Conservation (phyloP, 371 early-diverging fungal species). For the Mucor racemosus region DNA sequence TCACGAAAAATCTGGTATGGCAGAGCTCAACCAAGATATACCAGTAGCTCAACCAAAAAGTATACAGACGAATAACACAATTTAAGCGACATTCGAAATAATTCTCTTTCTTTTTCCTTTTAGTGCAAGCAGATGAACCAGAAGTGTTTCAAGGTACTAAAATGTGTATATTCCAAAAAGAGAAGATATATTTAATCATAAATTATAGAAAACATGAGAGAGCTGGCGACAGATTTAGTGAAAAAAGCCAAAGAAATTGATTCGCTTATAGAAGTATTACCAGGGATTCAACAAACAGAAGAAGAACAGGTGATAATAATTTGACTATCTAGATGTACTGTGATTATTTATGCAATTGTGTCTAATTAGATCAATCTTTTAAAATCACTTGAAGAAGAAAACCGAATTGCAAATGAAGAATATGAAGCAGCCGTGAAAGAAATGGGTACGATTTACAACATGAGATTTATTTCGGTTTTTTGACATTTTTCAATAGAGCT, state of each 20-base stretch:
- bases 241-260: conserved; percentile 77
- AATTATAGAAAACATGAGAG: conserved; percentile 63
- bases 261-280: conserved; percentile 67
- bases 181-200: background rate
- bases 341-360: background rate
- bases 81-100: too few relatives aligned
- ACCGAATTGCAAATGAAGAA: conserved; percentile 51
- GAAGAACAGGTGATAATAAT: conserved; percentile 61
- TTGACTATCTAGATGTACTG: background rate
- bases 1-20: conserved; percentile 56
- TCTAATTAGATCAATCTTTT: conserved; percentile 24
- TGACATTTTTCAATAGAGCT: conserved; percentile 32
- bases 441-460: conserved; percentile 38
- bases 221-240: conserved; percentile 69
- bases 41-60: conserved; percentile 53
- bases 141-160: conserved; percentile 46
- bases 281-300: conserved; percentile 67
- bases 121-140: conserved; percentile 55
- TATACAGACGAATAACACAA: conserved; percentile 9
- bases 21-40: conserved; percentile 40
- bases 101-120: too few relatives aligned
- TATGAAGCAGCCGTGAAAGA: conserved; percentile 56
- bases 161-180: background rate
- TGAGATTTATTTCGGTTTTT: background rate
- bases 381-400: conserved; percentile 43